Evolutionary conservation across 805 yeast genomes (phyloP), one percentile per base, ranked within the genome.

Genomic region (Metschnikowia rubicola): DNA sequence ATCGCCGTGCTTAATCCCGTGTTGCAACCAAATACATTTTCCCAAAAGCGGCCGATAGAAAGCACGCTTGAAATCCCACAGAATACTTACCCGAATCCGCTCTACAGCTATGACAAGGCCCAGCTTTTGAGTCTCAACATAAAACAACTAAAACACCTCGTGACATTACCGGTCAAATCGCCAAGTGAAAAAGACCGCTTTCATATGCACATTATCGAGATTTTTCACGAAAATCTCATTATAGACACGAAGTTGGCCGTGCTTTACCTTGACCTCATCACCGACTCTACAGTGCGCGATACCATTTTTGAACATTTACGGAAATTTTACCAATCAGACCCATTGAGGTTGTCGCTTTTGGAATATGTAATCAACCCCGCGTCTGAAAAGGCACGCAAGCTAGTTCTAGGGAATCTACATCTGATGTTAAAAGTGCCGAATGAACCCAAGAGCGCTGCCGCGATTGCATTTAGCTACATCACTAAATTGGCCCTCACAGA

Each of bases 21-120:
- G 9, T 26, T 46, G 8, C 36, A 11, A 13, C 8, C 13, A 30
- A 37, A 41, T 13, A 29, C 48, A 4, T 53, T 51, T 17, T 33
- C 48, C 10, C 29, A 29, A n/a, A 37, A 37, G 31, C 37, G 40
- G 7, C 42, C 35, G 4, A 39, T 46, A 21, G 32, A 30, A 30
- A 48, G 36, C 48, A 43, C 48, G 31, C 34, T 43, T 35, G 44
- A 38, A 7, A 36, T 63, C 17, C 60, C 62, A 6, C 33, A 37
- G 17, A 60, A 62, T 38, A 50, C 61, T 6, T 59, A 57, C 46
- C 69, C 70, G 6, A 70, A 71, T 39, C 75, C 77, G 3, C 58
- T 71, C 32, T 64, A 58, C 43, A 43, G 55, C 12, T 61, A 67
- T 63, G 34, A 55, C 12, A 61, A 62, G 37, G 55, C 53, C 1